Evolutionary conservation across 768 basidiomycete genomes (phyloP), one percentile per base, ranked within the genome.

Genomic region (Lactifluus echinatus): DNA sequence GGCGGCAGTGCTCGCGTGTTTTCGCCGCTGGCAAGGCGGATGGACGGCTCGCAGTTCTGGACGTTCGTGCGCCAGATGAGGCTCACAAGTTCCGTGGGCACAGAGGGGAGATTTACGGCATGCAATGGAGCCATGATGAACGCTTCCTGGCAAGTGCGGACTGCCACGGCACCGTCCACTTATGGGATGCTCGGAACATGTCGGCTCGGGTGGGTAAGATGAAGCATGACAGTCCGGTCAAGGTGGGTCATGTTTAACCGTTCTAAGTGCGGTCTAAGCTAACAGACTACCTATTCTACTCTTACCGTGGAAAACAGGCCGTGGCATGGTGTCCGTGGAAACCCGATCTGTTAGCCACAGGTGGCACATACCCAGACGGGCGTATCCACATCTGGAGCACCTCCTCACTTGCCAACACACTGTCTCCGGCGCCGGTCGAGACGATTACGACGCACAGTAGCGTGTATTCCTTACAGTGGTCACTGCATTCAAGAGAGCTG

Each of bases 261-360:
- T 7, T 39, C 43, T 19, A 45, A 19, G 36, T 33, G 36, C 15
- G 29, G 34, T 58, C 57, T 48, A 46, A n/a, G 51, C 51, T 53
- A 21, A 58, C 39, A 8, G 19, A 28, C 26, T n/a, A 1, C 50
- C 34, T 14, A 7, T 19, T 24, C 21, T 40, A 33, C 6, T 24
- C 50, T 24, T 14, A 31, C 31, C 23, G 21, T 17, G 17, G 24
- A 19, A 17, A 47, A 49, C 49, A 87, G 85, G 85, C 86, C 1
- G 71, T 87, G 46, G 79, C 84, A 0, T 87, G 85, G 85, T 83
- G 83, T 63, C 85, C 85, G 0, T 87, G 85, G 85, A 81, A 85
- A 62, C 73, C 75, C 4, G 79, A 79, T 54, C 72, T 88, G 4
- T 73, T 87, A 28, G 85, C 86, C 4, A 79, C 83, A 0, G 85